Base-by-base conservation (phyloP, 1,284 basidiomycete genomes). In the Melampsora abietis-canadensis region DNA sequence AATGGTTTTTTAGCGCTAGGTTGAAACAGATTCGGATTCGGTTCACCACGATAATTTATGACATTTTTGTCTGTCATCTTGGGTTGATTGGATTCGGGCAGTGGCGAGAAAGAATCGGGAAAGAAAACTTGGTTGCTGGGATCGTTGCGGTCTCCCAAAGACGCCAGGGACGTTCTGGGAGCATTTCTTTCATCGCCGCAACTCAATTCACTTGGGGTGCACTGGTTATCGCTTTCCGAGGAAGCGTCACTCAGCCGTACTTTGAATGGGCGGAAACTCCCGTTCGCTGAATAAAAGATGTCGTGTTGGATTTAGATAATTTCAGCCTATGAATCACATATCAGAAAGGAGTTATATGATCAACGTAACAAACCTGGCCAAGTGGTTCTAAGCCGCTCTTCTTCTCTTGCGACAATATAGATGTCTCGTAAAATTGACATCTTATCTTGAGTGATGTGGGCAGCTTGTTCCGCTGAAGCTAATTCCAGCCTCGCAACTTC, bases 331-430 rank as follows among this genome's bases (percentile, higher is more conserved):
- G 2, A 12, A 40, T 40, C 37, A 40, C 37, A 12, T 40, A 8
- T 15, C n/a, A 24, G 8, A 4, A 12, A 57, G 10, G 14, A 21
- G 5, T 30, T 21, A 57, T 24, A 15, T 21, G 2, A 57, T 21
- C 48, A 19, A 40, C 44, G 63, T 31, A 46, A 72, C 51, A 19
- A 15, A 72, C 69, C 62, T 64, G 62, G 70, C 70, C 70, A 74
- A 21, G 37, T 66, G 19, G 51, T 15, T 66, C 70, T 34, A 2
- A 74, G 54, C 37, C 70, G 47, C 44, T 75, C 72, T 40, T 83
- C 82, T 69, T 83, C 83, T 68, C 84, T 77, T 78, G 84, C 85
- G n/a, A 85, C 82, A 59, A 82, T 80, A 79, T 85, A 86, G 27
- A 86, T 82, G 76, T 85, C 84, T 63, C 83, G 82, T 4, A 86